These are phyloP conservation scores for Stromatinia cepivora DNA, from an alignment of 2,329 filamentous ascomycete species.

Conservation along the genomic window DNA sequence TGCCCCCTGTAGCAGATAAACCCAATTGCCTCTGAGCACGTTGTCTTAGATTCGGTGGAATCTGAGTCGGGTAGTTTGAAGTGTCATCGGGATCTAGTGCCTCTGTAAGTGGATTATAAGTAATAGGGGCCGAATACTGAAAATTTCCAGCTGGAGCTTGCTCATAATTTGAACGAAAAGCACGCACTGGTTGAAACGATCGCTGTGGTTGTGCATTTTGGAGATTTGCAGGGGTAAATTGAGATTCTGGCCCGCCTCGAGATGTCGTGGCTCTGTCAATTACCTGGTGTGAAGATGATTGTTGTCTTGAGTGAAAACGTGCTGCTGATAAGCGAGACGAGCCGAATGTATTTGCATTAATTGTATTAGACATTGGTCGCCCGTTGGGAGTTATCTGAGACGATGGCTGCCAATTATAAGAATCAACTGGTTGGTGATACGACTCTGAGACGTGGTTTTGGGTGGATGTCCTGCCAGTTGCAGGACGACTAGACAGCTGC, in stretches of 20 bases:
- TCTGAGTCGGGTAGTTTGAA: background rate
- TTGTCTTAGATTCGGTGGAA: background rate
- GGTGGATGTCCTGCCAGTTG: background rate
- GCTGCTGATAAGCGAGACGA: too few species aligned
- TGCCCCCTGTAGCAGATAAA: background rate
- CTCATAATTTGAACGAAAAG: background rate
- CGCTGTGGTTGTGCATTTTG: background rate
- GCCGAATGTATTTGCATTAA: background rate
- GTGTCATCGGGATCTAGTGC: background rate
- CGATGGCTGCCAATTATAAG: background rate
- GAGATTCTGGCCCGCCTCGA: background rate
- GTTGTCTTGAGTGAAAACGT: background rate
- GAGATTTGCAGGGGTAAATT: fast-evolving
- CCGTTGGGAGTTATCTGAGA: background rate
- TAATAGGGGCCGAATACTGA: background rate
- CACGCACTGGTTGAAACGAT: background rate
- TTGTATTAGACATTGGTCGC: background rate
- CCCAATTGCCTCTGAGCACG: background rate
- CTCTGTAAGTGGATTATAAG: background rate
- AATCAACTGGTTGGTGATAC: background rate
- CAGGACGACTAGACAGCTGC: background rate
- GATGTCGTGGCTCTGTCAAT: background rate
- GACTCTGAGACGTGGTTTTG: background rate
- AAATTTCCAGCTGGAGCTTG: background rate
- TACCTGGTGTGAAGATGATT: background rate